Conservation (phyloP, 257 asterid species). For the Cordia subcordata region DNA sequence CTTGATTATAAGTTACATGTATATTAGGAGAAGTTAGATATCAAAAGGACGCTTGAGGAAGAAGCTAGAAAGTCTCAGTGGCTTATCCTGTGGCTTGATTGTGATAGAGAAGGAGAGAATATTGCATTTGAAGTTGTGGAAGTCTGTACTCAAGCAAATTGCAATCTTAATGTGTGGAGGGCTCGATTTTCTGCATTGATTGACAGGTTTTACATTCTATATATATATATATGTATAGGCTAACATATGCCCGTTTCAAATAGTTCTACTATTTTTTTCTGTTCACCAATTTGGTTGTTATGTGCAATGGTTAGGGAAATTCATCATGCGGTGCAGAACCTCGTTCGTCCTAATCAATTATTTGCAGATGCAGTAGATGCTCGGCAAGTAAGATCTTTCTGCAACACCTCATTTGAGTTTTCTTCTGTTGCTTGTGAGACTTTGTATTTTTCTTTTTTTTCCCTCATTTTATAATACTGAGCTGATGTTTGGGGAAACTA, state of each 20-base stretch:
- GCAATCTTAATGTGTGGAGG: conserved; percentile 74
- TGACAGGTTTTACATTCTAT: conserved; percentile 55
- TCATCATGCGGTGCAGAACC: conserved; percentile 62
- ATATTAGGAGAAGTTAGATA: conserved; percentile 73
- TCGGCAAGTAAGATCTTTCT: conserved; percentile 67
- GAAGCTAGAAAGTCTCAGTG: conserved; percentile 92
- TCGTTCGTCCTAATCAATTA: conserved; percentile 75
- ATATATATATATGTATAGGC: too few relatives aligned
- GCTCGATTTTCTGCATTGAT: conserved; percentile 93
- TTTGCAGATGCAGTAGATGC: conserved; percentile 93
- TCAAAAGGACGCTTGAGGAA: conserved; percentile 80
- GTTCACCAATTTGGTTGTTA: conserved; percentile 1
- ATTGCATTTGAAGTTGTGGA: conserved; percentile 94
- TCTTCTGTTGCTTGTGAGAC: not conserved
- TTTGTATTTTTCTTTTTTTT: not conserved
- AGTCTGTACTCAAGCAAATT: conserved; percentile 75
- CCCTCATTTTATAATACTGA: too few relatives aligned
- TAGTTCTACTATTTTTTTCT: not conserved
- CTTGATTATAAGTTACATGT: too few relatives aligned
- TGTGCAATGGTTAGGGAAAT: conserved; percentile 63
- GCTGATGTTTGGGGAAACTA: too few relatives aligned
- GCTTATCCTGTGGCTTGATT: conserved; percentile 97
- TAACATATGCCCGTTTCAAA: conserved; percentile 7
- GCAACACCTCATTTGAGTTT: not conserved
- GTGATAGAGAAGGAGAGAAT: conserved; percentile 98